These are phyloP conservation scores for Plectranthus barbatus DNA, from an alignment of 257 asterid genomes.

Conservation along the genomic window DNA sequence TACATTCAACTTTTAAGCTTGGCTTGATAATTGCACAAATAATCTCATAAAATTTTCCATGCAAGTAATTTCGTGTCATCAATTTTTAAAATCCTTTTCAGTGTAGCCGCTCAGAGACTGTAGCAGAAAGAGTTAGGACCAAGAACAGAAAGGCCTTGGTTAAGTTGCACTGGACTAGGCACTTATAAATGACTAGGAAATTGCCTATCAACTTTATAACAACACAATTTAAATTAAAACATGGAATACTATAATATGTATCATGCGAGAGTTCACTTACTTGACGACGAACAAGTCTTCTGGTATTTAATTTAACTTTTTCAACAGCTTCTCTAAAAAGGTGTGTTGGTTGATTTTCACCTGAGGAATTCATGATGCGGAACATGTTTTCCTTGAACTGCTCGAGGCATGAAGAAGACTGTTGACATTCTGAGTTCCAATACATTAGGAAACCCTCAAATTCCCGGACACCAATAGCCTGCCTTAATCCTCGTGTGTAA, in stretches of 20 bases:
- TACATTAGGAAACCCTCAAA: conserved; percentile 51
- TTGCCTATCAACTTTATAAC: background rate
- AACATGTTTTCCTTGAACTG: conserved; percentile 21
- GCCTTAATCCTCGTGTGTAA: conserved; percentile 78
- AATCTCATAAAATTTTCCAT: no score
- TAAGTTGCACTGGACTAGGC: no score
- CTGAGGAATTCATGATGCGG: conserved; percentile 23
- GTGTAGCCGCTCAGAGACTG: background rate
- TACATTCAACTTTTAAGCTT: no score
- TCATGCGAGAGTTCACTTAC: conserved; percentile 31
- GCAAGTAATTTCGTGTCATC: no score
- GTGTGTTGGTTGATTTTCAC: conserved; percentile 24
- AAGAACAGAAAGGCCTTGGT: no score
- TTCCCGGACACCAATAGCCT: conserved; percentile 93
- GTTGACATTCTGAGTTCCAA: conserved; percentile 24
- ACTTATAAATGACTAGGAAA: no score
- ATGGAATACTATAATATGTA: background rate
- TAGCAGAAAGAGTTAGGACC: background rate
- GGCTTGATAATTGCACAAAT: no score
- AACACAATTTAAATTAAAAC: background rate
- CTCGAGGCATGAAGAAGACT: conserved; percentile 16
- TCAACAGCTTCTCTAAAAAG: conserved; percentile 56
- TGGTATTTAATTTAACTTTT: conserved; percentile 63
- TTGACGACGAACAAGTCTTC: conserved; percentile 87
- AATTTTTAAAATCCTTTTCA: no score